phyloP scores from a whole-genome alignment of 768 basidiomycete species.

The Rhizopogon vesiculosus region DNA sequence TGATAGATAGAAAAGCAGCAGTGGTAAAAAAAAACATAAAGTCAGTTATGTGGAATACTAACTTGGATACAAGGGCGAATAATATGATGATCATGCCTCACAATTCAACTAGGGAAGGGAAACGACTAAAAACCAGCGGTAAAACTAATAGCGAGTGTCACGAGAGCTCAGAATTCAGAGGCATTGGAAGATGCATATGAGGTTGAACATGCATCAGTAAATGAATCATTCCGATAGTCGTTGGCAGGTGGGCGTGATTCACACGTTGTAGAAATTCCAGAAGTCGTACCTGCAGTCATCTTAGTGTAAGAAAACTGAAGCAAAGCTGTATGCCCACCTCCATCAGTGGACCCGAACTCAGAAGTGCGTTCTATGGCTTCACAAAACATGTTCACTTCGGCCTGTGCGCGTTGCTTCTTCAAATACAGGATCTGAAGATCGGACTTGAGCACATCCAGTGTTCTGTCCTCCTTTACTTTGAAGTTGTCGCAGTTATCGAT shows the following conservation, averaged over 20 bases:
- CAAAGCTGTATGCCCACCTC: neutral
- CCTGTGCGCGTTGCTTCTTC: neutral
- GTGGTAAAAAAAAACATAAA: too few relatives aligned
- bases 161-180: too few relatives aligned
- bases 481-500: neutral
- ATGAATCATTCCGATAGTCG: neutral
- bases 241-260: neutral
- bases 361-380: neutral
- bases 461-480: neutral
- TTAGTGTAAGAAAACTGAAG: neutral
- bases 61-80: too few relatives aligned
- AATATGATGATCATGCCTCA: too few relatives aligned
- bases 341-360: neutral
- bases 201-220: too few relatives aligned
- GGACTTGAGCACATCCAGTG: neutral
- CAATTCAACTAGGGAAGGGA: too few relatives aligned
- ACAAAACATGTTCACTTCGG: neutral
- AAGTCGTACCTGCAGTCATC: neutral
- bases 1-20: too few relatives aligned
- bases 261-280: neutral
- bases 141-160: too few relatives aligned
- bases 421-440: neutral
- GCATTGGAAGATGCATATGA: too few relatives aligned
- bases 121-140: too few relatives aligned
- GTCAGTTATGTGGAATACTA: too few relatives aligned